Conservation (phyloP, 352 stramenopile species). For the Globisporangium ultimum region DNA sequence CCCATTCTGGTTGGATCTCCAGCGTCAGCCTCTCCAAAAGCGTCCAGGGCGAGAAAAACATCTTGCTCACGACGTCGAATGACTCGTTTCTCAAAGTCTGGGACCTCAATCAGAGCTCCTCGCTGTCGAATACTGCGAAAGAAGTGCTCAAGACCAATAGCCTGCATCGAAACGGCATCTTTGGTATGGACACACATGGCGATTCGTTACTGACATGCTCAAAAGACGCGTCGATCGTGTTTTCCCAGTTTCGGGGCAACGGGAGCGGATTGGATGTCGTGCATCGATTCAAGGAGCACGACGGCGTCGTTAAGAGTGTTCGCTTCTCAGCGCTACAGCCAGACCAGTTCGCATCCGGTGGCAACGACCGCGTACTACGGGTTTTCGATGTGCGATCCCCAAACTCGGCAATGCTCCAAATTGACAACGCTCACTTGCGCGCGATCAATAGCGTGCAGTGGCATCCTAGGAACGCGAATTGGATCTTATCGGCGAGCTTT, state of each 20-base stretch:
- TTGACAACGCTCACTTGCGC: slow-evolving; percentile 27
- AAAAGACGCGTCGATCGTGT: slow-evolving; percentile 39
- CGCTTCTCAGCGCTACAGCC: slow-evolving; percentile 22
- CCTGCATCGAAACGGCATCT: slow-evolving; percentile 46
- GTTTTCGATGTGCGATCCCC: slow-evolving; percentile 30
- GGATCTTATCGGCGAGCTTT: slow-evolving; percentile 43
- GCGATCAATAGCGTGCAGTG: slow-evolving; percentile 61
- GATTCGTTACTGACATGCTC: slow-evolving; percentile 43
- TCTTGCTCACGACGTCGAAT: slow-evolving; percentile 48
- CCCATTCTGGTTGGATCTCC: slow-evolving; percentile 51
- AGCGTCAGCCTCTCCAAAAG: slow-evolving; percentile 37
- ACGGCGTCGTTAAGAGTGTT: slow-evolving; percentile 48
- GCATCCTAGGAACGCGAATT: slow-evolving; percentile 39
- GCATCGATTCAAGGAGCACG: slow-evolving; percentile 33
- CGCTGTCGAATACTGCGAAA: slow-evolving; percentile 18
- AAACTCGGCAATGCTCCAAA: slow-evolving; percentile 11
- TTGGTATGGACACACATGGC: slow-evolving; percentile 34
- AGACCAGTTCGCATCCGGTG: slow-evolving; percentile 35
- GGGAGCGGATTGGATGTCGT: slow-evolving; percentile 13
- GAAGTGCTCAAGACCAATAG: slow-evolving; percentile 23
- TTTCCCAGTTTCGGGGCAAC: slow-evolving; percentile 27
- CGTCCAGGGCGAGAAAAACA: slow-evolving; percentile 19
- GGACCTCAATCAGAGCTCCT: slow-evolving; percentile 42
- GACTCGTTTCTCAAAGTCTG: slow-evolving; percentile 49
- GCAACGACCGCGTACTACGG: slow-evolving; percentile 39